These are phyloP conservation scores for Xanthoceras sorbifolium DNA, from an alignment of 345 rosid genomes.

Conservation along the genomic window DNA sequence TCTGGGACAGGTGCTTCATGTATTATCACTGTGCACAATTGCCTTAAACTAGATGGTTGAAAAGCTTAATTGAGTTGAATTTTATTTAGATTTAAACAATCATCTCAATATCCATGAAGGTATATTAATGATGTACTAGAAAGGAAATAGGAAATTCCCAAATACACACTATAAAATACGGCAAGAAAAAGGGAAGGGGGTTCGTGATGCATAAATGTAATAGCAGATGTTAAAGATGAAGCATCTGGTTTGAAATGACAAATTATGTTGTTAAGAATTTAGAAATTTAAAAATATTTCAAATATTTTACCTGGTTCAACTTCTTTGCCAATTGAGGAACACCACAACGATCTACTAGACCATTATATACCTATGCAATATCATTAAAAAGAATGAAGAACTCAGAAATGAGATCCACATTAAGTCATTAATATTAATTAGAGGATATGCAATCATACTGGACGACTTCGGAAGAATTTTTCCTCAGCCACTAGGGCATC, in stretches of 20 bases:
- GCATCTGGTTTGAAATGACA: conserved; percentile 1
- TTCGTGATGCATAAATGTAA: neutral
- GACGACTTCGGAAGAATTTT: conserved; percentile 88
- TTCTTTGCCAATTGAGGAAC: conserved; percentile 93
- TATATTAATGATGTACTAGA: neutral
- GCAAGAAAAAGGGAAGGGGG: neutral
- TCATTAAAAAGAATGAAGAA: conserved; percentile 6
- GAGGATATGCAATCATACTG: conserved; percentile 54
- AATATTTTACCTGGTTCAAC: conserved; percentile 74
- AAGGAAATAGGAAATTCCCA: neutral
- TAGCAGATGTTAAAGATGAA: neutral
- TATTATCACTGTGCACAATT: conserved; percentile 1
- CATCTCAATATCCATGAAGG: neutral
- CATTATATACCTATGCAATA: conserved; percentile 60
- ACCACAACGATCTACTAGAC: conserved; percentile 94
- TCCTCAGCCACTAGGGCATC: conserved; percentile 93
- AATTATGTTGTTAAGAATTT: neutral
- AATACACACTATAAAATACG: neutral
- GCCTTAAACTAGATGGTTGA: neutral
- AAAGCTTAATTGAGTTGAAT: neutral
- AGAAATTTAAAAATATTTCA: conserved; percentile 14
- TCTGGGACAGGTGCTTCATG: neutral
- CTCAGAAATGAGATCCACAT: conserved; percentile 10
- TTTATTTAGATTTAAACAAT: neutral
- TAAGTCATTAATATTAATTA: conserved; percentile 14